Percentiles rank a stretch among this genome's conserved stretches.
These are phyloP conservation scores for Trichoderma koningiopsis DNA, from an alignment of 2,329 filamentous ascomycete genomes.

Conservation along the genomic window DNA sequence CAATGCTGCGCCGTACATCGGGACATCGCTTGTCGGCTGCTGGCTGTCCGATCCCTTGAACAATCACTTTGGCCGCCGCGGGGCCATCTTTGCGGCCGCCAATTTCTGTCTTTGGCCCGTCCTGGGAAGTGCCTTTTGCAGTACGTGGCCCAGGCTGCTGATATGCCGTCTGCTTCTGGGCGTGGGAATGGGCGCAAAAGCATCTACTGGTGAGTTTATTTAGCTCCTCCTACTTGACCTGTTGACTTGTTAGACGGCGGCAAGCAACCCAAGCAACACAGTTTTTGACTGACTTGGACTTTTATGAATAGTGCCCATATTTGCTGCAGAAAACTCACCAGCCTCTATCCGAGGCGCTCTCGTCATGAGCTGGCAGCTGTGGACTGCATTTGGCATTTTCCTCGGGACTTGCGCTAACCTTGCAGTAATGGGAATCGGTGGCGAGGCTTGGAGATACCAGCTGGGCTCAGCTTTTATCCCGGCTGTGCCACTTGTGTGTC, in stretches of 20 bases:
- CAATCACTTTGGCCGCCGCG: slow-evolving; percentile 47
- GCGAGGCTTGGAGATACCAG: slow-evolving; percentile 61
- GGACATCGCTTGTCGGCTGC: slow-evolving; percentile 55
- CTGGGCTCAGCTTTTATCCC: slow-evolving; percentile 66
- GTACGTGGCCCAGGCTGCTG: slow-evolving; percentile 72
- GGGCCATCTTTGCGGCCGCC: slow-evolving; percentile 70
- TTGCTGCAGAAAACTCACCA: slow-evolving; percentile 73
- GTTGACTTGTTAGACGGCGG: neutral
- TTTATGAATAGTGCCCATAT: slow-evolving; percentile 63
- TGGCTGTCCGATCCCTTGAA: slow-evolving; percentile 69
- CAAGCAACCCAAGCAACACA: no score
- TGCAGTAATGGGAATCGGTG: slow-evolving; percentile 43
- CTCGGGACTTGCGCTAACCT: slow-evolving; percentile 64
- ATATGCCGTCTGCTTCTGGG: slow-evolving; percentile 72
- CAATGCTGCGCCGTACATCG: slow-evolving; percentile 60
- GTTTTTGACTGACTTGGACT: neutral
- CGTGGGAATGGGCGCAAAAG: slow-evolving; percentile 76
- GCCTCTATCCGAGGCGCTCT: slow-evolving; percentile 71
- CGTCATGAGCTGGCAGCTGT: slow-evolving; percentile 81
- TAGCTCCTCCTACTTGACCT: neutral
- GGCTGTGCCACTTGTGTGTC: slow-evolving; percentile 55
- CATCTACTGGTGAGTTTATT: slow-evolving; percentile 52
- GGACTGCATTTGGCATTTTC: slow-evolving; percentile 64
- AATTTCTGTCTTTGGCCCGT: slow-evolving; percentile 71
- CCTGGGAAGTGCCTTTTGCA: slow-evolving; percentile 70